Evolutionary conservation across 371 early-diverging fungal genomes (phyloP), one percentile per base, ranked within the genome.

Genomic region (Cokeromyces recurvatus): DNA sequence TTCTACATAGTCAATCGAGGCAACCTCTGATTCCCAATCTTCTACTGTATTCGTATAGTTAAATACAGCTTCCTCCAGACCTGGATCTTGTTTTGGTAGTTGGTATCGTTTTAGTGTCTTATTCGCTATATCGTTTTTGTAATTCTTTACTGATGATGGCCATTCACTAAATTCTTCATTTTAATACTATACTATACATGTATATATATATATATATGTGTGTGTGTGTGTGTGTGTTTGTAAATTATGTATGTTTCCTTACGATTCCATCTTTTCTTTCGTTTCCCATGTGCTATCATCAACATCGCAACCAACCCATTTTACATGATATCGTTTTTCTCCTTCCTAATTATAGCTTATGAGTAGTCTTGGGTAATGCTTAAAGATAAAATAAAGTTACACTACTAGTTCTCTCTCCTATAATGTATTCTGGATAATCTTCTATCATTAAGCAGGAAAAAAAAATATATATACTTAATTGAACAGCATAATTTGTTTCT

Each of bases 301-400:
- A n/a, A 38, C 22, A 43, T 60, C 61, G 20, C 38, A 60, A 3
- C 61, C 61, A 17, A 51, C 0, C 61, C 61, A 60, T 41, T 60
- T 60, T 12, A 60, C 55, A 31, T 45, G 25, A 36, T 55, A 55
- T 8, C 31, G 15, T 9, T 14, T 17, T 21, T 51, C 45, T 31
- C 52, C 61, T 25, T 51, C 32, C 61, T 60, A 43, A 32, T 25
- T 34, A 34, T 6, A n/a, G 7, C 29, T 27, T 27, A 27, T 5
- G 29, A 7, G 29, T 7, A 27, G 11, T 7, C 32, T 44, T 23
- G 12, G 12, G 4, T 21, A 6, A 36, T 21, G 10, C 7, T 14
- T 6, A 19, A 17, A 38, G 6, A 2, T 4, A 2, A 21, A 21
- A 15, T 8, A 23, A 14, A 14, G n/a, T 50, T 57, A 51, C 57